A percentile compares a stretch with the other conserved stretches of the same genome.
phyloP scores from a whole-genome alignment of 2,329 filamentous ascomycete genomes.

The Claviceps maximensis region DNA sequence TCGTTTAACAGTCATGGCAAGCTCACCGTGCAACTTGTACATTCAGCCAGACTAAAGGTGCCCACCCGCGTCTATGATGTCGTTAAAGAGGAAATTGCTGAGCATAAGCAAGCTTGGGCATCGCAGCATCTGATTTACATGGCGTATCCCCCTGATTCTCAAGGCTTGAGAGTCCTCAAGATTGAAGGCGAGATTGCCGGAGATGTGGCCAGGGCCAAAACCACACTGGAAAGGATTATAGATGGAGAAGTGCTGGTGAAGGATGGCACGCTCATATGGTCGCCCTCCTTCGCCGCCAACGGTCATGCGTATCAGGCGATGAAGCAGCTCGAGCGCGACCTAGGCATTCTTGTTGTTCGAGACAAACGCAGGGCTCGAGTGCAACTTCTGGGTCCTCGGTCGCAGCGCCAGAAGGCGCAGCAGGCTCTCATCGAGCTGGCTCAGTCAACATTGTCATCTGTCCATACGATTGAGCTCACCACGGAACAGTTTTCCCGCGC shows the following conservation, averaged over 20 bases:
- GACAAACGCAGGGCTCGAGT: not conserved
- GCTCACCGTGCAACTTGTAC: slow-evolving; percentile 23
- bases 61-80: slow-evolving; percentile 18
- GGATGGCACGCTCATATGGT: slow-evolving; percentile 18
- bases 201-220: slow-evolving; percentile 19
- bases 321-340: not conserved
- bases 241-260: slow-evolving; percentile 17
- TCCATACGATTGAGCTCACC: slow-evolving; percentile 15
- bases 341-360: not conserved
- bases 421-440: not conserved
- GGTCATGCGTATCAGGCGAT: slow-evolving; percentile 1
- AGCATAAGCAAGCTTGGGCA: slow-evolving; percentile 17
- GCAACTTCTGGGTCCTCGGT: not conserved
- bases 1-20: slow-evolving; percentile 18
- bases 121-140: slow-evolving; percentile 15
- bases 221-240: slow-evolving; percentile 19
- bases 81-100: slow-evolving; percentile 16
- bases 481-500: slow-evolving; percentile 16
- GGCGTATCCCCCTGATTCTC: not conserved
- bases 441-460: not conserved
- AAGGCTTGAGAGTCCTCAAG: slow-evolving; percentile 19
- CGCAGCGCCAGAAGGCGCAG: not conserved
- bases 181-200: slow-evolving; percentile 22
- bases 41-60: slow-evolving; percentile 26
- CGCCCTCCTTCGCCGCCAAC: slow-evolving; percentile 12